Conservation (phyloP, 2,329 filamentous ascomycete genomes). For the Aspergillus floridensis region DNA sequence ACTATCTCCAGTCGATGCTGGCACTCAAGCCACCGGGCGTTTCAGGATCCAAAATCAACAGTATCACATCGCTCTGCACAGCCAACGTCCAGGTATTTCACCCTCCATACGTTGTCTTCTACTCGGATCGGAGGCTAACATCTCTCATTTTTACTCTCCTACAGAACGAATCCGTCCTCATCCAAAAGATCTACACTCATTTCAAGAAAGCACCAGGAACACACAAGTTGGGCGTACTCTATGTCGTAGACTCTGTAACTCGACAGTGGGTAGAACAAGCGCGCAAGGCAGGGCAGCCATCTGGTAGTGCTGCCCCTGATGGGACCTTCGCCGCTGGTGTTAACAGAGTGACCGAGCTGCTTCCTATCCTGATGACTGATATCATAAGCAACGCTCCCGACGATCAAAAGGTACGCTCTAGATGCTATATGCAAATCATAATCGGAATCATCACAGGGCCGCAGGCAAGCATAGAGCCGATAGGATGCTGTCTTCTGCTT, state of each 20-base stretch:
- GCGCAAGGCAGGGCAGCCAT: slow-evolving; percentile 76
- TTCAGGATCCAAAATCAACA: slow-evolving; percentile 84
- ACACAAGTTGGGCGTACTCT: slow-evolving; percentile 97
- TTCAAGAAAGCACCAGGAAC: slow-evolving; percentile 93
- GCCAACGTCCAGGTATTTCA: slow-evolving; percentile 77
- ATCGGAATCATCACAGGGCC: slow-evolving; percentile 29
- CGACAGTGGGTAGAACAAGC: slow-evolving; percentile 98
- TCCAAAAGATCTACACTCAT: slow-evolving; percentile 94
- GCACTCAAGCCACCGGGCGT: slow-evolving; percentile 89
- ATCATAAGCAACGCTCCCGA: slow-evolving; percentile 82
- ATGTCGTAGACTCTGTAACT: slow-evolving; percentile 99
- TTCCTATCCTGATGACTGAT: slow-evolving; percentile 93
- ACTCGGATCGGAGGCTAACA: slow-evolving; percentile 21
- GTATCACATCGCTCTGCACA: slow-evolving; percentile 82
- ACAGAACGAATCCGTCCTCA: slow-evolving; percentile 89
- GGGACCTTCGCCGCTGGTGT: slow-evolving; percentile 94
- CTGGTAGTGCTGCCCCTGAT: slow-evolving; percentile 77
- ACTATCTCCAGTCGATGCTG: slow-evolving; percentile 87
- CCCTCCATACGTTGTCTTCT: neutral
- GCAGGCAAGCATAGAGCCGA: slow-evolving; percentile 28
- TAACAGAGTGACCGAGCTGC: slow-evolving; percentile 91
- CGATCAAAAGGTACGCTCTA: slow-evolving; percentile 90
- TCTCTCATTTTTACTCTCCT: slow-evolving; percentile 20
- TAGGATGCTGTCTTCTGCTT: slow-evolving; percentile 18
- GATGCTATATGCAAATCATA: slow-evolving; percentile 28